Evolutionary conservation across 2,329 filamentous ascomycete genomes (phyloP).

Genomic region (Ophiostoma montium): DNA sequence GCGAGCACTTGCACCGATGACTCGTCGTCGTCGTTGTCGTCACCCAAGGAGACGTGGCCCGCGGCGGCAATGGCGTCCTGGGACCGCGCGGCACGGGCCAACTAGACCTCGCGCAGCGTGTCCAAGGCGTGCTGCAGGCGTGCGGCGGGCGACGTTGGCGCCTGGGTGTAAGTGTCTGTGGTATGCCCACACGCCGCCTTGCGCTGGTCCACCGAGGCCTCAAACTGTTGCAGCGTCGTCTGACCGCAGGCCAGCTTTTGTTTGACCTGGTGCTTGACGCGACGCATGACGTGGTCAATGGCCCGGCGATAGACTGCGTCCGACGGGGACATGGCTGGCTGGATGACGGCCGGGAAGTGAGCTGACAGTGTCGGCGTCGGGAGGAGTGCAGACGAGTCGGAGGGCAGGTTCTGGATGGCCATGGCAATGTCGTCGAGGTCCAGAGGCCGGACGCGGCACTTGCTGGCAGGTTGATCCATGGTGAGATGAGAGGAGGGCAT

Average conservation of each 20-base stretch:
- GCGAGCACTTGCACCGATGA: conserved; percentile 2
- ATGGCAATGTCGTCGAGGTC: conserved; percentile 3
- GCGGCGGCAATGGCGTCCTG: neutral
- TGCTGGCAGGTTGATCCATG: neutral
- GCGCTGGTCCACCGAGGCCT: neutral
- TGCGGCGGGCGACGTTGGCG: neutral
- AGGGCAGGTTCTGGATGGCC: conserved; percentile 3
- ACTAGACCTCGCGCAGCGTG: neutral
- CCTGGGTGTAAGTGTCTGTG: neutral
- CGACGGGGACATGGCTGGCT: neutral
- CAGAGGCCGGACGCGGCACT: neutral
- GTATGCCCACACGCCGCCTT: neutral
- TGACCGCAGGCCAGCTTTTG: neutral
- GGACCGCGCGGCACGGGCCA: neutral
- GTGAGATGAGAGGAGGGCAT: too few species aligned
- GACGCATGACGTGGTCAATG: neutral
- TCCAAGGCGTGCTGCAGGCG: neutral
- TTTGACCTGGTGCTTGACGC: neutral
- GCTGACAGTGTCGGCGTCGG: neutral
- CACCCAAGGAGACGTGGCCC: too few species aligned
- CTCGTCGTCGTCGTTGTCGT: neutral
- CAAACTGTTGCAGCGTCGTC: neutral
- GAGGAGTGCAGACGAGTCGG: neutral
- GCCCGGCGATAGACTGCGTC: conserved; percentile 1
- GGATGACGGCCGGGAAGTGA: neutral